Conservation (phyloP, 352 stramenopile species). For the Pythium aristosporum region DNA sequence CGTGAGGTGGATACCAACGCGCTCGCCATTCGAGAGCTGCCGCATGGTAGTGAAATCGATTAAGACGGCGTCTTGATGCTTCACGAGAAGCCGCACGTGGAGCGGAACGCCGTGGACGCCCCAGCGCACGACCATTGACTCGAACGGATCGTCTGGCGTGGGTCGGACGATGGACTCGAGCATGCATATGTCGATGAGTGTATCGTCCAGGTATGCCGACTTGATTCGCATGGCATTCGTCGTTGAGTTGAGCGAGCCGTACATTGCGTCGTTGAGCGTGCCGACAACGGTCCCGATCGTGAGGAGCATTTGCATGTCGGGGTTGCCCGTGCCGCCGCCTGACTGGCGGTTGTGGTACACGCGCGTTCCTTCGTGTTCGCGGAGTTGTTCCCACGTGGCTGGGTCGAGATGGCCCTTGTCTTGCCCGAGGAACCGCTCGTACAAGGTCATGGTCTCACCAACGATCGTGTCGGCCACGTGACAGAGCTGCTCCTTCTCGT, state of each 20-base stretch:
- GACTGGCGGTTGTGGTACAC: conserved; percentile 42
- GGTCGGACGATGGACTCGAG: conserved; percentile 42
- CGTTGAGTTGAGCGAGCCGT: conserved; percentile 41
- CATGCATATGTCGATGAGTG: conserved; percentile 42
- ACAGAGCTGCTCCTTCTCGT: too few relatives aligned
- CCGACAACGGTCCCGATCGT: conserved; percentile 39
- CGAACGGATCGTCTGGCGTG: conserved; percentile 44
- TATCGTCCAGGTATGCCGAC: conserved; percentile 43
- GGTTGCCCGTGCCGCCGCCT: conserved; percentile 16
- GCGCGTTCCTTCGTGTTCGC: conserved; percentile 34
- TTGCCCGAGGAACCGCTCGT: too few relatives aligned
- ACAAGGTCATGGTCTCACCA: too few relatives aligned
- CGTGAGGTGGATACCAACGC: conserved; percentile 52
- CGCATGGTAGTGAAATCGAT: conserved; percentile 52
- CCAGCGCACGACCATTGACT: conserved; percentile 59
- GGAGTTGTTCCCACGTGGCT: too few relatives aligned
- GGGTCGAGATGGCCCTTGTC: too few relatives aligned
- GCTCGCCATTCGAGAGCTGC: conserved; percentile 37
- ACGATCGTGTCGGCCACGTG: too few relatives aligned
- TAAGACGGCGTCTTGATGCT: too few relatives aligned
- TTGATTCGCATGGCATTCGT: conserved; percentile 50
- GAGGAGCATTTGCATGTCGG: conserved; percentile 15
- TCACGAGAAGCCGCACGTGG: too few relatives aligned
- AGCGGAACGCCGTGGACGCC: conserved; percentile 45
- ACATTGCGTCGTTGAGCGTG: conserved; percentile 58